phyloP scores from a whole-genome alignment of 768 basidiomycete species.

The Roridomyces roridus region DNA sequence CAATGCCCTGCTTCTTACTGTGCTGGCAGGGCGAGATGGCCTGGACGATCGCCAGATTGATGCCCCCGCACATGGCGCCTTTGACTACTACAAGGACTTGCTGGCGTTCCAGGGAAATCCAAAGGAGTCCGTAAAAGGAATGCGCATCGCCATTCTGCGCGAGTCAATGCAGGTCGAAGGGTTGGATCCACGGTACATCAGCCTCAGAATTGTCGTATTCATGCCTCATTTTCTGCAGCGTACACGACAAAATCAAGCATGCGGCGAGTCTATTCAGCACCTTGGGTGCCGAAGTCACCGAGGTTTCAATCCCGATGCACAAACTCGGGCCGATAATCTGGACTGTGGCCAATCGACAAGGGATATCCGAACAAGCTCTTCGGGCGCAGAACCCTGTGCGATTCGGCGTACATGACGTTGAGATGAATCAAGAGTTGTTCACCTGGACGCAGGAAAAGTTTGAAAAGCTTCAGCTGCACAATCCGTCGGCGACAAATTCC shows the following conservation, averaged over 20 bases:
- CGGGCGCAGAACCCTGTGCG: conserved; percentile 29
- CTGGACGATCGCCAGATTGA: conserved; percentile 44
- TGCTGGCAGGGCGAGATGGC: conserved; percentile 50
- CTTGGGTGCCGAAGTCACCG: conserved; percentile 46
- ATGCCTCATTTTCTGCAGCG: conserved; percentile 2
- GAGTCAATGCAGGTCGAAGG: conserved; percentile 42
- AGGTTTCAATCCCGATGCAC: conserved; percentile 48
- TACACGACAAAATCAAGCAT: conserved; percentile 38
- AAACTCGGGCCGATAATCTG: conserved; percentile 18
- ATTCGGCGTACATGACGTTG: conserved; percentile 40
- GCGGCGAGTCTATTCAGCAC: conserved; percentile 40
- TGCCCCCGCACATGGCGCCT: conserved; percentile 15
- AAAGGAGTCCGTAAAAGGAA: conserved; percentile 33
- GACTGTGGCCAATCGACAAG: conserved; percentile 19
- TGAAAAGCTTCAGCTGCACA: conserved; percentile 35
- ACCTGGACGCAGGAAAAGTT: conserved; percentile 45
- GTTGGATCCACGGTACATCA: conserved; percentile 36
- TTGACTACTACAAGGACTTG: conserved; percentile 34
- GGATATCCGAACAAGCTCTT: conserved; percentile 20
- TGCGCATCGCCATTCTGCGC: conserved; percentile 47
- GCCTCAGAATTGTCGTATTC: too few relatives aligned
- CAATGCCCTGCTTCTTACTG: conserved; percentile 46
- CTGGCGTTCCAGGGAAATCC: conserved; percentile 36
- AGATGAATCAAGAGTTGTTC: conserved; percentile 35
- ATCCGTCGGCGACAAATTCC: conserved; percentile 12